Percentiles rank a stretch among this genome's conserved stretches.
Evolutionary conservation across 495 filamentous ascomycete genomes (phyloP).

Genomic region (Penicillium soppii): DNA sequence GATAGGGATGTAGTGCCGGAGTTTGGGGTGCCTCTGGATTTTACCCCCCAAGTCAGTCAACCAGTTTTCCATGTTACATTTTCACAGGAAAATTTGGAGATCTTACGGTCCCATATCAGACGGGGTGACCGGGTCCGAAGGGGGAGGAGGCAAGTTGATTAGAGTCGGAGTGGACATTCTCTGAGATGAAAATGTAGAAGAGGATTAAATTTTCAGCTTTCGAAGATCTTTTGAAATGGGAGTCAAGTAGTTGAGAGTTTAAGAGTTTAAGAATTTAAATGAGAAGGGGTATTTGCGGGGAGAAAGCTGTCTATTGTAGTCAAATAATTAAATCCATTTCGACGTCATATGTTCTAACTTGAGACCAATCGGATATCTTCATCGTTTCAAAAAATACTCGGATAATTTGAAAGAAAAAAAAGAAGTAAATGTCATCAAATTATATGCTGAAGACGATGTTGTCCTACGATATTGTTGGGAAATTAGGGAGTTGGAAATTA

Average conservation of each 20-base stretch:
- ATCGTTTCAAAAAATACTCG: too few relatives aligned
- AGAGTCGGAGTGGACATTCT: slow-evolving; percentile 61
- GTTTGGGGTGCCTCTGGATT: slow-evolving; percentile 79
- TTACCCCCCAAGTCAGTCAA: slow-evolving; percentile 11
- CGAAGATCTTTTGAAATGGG: background rate
- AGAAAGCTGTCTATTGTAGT: too few relatives aligned
- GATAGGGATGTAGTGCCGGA: slow-evolving; percentile 84
- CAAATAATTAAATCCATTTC: too few relatives aligned
- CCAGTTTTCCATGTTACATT: slow-evolving; percentile 9
- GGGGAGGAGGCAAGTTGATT: slow-evolving; percentile 82
- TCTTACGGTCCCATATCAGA: slow-evolving; percentile 85
- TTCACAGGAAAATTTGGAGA: slow-evolving; percentile 5
- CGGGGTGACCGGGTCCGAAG: slow-evolving; percentile 83
- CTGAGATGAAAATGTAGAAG: background rate
- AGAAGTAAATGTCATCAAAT: too few relatives aligned
- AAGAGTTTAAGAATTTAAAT: too few relatives aligned
- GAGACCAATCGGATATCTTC: too few relatives aligned
- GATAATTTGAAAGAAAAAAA: too few relatives aligned
- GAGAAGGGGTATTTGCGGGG: too few relatives aligned
- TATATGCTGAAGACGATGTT: too few relatives aligned
- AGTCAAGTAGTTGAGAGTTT: too few relatives aligned
- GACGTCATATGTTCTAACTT: too few relatives aligned
- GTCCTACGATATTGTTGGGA: background rate
- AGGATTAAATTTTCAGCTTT: background rate
- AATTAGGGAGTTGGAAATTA: slow-evolving; percentile 22